Base-by-base conservation (phyloP, 2,329 filamentous ascomycete species). In the Ophiostoma pallidulum region DNA sequence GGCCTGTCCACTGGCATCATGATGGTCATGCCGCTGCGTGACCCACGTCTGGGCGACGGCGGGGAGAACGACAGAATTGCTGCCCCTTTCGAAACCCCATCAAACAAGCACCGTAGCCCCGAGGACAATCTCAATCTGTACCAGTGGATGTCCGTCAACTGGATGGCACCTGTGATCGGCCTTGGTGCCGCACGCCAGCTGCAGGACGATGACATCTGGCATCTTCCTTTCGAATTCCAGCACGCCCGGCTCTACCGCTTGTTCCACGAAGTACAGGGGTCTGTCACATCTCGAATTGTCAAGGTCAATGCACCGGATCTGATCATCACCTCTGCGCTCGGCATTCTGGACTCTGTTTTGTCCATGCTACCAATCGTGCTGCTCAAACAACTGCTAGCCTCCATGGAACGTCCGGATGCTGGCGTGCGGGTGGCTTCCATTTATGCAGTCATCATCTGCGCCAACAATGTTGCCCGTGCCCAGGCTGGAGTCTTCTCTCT, bases 141-240 rank as follows among this genome's bases (percentile, higher is more conserved):
- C 75, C 84, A 90, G 55, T 95, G 87, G 65, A 84, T 91, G 77
- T 82, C 78, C 6, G 83, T 94, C 24, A 85, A 78, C 0, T 95
- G 89, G 89, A 82, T 94, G 66, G 69, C 71, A 1, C 83, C 88
- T 0, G 65, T 94, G 7, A 87, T 94, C 12, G 66, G 69, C 2
- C 64, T 80, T 20, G 86, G 83, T 2, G 75, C 71, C 36, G 67
- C 70, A 26, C 71, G 79, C 35, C 82, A 88, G 55, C 68, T 95
- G 8, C 68, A 88, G 31, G 81, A 89, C 33, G 75, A 82, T 32
- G 87, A 95, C 59, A 84, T 95, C 2, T 95, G 89, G 89, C 69
- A 75, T 33, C 66, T 95, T 0, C 80, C 81, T 0, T 85, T 80
- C 55, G 84, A 92, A 45, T 94, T 91, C 53, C 88, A 94, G 57